phyloP scores from a whole-genome alignment of 2,329 filamentous ascomycete species.

The Akanthomyces muscarius region DNA sequence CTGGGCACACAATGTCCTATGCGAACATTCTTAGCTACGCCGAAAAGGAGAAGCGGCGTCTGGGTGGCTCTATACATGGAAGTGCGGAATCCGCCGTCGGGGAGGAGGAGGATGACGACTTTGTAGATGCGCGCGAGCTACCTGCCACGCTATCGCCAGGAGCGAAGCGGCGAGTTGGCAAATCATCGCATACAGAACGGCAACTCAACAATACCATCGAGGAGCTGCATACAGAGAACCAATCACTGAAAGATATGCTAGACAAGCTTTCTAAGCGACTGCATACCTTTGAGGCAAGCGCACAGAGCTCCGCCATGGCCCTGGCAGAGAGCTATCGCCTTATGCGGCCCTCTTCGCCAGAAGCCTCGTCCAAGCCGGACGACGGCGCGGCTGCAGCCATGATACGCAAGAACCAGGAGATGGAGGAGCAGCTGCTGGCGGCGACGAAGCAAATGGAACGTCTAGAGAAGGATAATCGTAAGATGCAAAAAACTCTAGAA shows the following conservation, averaged over 20 bases:
- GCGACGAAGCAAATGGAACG: slow-evolving; percentile 59
- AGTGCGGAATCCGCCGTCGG: slow-evolving; percentile 48
- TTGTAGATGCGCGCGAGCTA: slow-evolving; percentile 80
- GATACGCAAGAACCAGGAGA: slow-evolving; percentile 51
- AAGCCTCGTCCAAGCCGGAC: slow-evolving; percentile 23
- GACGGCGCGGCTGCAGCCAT: slow-evolving; percentile 35
- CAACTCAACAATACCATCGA: slow-evolving; percentile 68
- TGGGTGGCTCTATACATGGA: slow-evolving; percentile 47
- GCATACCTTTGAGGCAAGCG: slow-evolving; percentile 89
- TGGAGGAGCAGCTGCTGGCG: slow-evolving; percentile 62
- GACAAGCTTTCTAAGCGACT: slow-evolving; percentile 83
- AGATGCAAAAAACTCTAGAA: slow-evolving; percentile 51
- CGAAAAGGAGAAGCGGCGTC: slow-evolving; percentile 61
- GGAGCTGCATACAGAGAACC: slow-evolving; percentile 85
- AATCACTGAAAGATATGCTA: slow-evolving; percentile 76
- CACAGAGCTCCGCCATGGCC: slow-evolving; percentile 80
- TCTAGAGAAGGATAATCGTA: slow-evolving; percentile 59
- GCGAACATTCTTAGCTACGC: slow-evolving; percentile 77
- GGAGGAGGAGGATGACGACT: slow-evolving; percentile 71
- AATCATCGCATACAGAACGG: slow-evolving; percentile 37
- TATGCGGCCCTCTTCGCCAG: slow-evolving; percentile 54
- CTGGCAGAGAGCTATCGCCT: slow-evolving; percentile 78
- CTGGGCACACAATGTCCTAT: slow-evolving; percentile 88
- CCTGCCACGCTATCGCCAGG: slow-evolving; percentile 42
- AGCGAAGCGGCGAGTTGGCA: slow-evolving; percentile 38